These are phyloP conservation scores for Clonostachys solani DNA, from an alignment of 2,329 filamentous ascomycete genomes.

Conservation along the genomic window DNA sequence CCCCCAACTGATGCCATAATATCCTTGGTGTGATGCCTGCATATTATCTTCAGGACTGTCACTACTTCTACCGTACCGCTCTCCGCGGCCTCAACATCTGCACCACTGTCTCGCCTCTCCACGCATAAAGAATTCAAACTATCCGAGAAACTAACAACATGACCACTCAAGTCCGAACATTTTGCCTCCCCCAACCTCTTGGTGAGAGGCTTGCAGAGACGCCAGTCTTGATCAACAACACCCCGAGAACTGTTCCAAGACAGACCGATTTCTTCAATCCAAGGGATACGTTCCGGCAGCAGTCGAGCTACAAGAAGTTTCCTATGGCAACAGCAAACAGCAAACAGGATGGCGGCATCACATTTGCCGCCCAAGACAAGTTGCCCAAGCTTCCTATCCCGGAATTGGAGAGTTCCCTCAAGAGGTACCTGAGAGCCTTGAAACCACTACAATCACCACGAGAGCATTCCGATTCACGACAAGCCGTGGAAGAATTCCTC, in stretches of 20 bases:
- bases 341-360: slow-evolving; percentile 66
- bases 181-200: slow-evolving; percentile 65
- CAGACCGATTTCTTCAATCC: slow-evolving; percentile 16
- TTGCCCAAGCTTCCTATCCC: slow-evolving; percentile 92
- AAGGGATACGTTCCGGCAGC: slow-evolving; percentile 10
- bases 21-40: slow-evolving; percentile 63
- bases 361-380: slow-evolving; percentile 83
- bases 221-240: slow-evolving; percentile 10
- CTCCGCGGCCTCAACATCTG: slow-evolving; percentile 80
- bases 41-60: slow-evolving; percentile 81
- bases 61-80: slow-evolving; percentile 90
- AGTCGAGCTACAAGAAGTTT: slow-evolving; percentile 26
- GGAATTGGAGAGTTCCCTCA: slow-evolving; percentile 72
- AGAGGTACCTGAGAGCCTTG: slow-evolving; percentile 75
- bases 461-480: slow-evolving; percentile 78
- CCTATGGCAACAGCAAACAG: slow-evolving; percentile 53
- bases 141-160: slow-evolving; percentile 22
- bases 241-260: slow-evolving; percentile 34
- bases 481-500: slow-evolving; percentile 80
- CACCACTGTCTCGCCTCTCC: slow-evolving; percentile 73
- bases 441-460: slow-evolving; percentile 75
- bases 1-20: slow-evolving; percentile 1
- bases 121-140: slow-evolving; percentile 46
- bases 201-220: slow-evolving; percentile 60
- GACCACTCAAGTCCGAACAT: slow-evolving; percentile 29